Evolutionary conservation across 2,329 filamentous ascomycete species (phyloP).

Genomic region (Aureobasidium sp.): DNA sequence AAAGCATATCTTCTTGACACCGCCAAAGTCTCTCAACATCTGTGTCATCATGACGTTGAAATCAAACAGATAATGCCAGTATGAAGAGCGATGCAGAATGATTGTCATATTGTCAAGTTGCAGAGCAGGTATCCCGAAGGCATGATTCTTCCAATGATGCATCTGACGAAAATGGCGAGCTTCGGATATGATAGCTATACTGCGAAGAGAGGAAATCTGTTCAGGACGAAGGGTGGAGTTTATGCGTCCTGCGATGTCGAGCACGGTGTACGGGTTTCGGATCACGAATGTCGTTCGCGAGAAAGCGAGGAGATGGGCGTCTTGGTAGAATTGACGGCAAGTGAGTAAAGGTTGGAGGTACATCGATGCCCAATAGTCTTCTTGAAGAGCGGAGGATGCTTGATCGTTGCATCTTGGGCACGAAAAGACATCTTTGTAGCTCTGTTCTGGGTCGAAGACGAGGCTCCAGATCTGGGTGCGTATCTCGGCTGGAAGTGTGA

Average conservation of each 20-base stretch:
- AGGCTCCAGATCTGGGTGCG: slow-evolving; percentile 20
- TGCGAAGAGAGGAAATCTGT: slow-evolving; percentile 36
- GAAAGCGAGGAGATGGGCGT: slow-evolving; percentile 40
- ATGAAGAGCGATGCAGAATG: slow-evolving; percentile 34
- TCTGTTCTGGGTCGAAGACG: slow-evolving; percentile 17
- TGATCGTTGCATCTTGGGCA: background rate
- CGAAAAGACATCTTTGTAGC: slow-evolving; percentile 3
- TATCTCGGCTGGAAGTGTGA: slow-evolving; percentile 21
- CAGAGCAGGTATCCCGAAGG: slow-evolving; percentile 36
- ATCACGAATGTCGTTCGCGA: slow-evolving; percentile 40
- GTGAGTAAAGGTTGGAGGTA: slow-evolving; percentile 39
- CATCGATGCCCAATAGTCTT: slow-evolving; percentile 32
- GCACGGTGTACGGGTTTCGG: slow-evolving; percentile 34
- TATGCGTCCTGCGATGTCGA: slow-evolving; percentile 32
- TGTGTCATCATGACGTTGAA: slow-evolving; percentile 35
- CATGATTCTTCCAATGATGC: slow-evolving; percentile 34
- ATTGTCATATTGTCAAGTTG: slow-evolving; percentile 36
- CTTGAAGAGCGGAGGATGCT: slow-evolving; percentile 25
- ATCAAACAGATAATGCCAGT: slow-evolving; percentile 40
- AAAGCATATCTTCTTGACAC: slow-evolving; percentile 39
- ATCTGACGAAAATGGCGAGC: slow-evolving; percentile 35
- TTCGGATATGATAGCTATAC: slow-evolving; percentile 35
- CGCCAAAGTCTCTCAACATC: slow-evolving; percentile 37
- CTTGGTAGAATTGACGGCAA: slow-evolving; percentile 42
- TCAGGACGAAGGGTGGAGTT: slow-evolving; percentile 28